Evolutionary conservation across 176 grass and related monocot species (phyloP).

Genomic region (Chloris gayana): DNA sequence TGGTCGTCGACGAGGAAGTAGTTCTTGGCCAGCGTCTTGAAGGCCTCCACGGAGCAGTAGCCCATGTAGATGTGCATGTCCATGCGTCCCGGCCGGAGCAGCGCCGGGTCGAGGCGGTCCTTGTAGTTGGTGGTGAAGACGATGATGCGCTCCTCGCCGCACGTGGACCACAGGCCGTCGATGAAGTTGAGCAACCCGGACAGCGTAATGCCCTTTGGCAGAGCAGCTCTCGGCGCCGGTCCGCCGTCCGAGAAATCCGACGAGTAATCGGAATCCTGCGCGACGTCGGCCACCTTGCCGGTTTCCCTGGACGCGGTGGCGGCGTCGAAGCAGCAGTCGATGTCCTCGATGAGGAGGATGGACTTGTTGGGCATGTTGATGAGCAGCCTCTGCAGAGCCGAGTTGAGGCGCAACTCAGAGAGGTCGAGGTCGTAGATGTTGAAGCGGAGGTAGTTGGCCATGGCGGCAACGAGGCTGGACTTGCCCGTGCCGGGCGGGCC

Average conservation of each 20-base stretch:
- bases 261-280: too few relatives aligned
- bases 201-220: constrained; percentile 16
- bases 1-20: constrained; percentile 37
- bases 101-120: constrained; percentile 57
- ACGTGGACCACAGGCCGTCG: constrained; percentile 59
- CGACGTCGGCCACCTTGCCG: too few relatives aligned
- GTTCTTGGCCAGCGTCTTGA: constrained; percentile 49
- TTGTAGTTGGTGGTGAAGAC: constrained; percentile 65
- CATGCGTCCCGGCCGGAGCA: constrained; percentile 62
- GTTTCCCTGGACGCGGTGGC: too few relatives aligned
- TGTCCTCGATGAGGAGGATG: constrained; percentile 32
- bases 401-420: background rate
- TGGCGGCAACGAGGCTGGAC: constrained; percentile 46
- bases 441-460: constrained; percentile 49
- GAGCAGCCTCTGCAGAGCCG: constrained; percentile 29
- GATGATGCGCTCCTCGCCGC: constrained; percentile 54
- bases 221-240: too few relatives aligned
- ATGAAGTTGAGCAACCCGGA: constrained; percentile 66
- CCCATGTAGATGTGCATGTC: constrained; percentile 63
- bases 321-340: constrained; percentile 25
- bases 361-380: background rate
- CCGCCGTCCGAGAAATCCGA: too few relatives aligned
- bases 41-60: constrained; percentile 37
- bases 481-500: constrained; percentile 43
- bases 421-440: constrained; percentile 44